phyloP scores from a whole-genome alignment of 352 stramenopile genomes.

The Plasmopara viticola region DNA sequence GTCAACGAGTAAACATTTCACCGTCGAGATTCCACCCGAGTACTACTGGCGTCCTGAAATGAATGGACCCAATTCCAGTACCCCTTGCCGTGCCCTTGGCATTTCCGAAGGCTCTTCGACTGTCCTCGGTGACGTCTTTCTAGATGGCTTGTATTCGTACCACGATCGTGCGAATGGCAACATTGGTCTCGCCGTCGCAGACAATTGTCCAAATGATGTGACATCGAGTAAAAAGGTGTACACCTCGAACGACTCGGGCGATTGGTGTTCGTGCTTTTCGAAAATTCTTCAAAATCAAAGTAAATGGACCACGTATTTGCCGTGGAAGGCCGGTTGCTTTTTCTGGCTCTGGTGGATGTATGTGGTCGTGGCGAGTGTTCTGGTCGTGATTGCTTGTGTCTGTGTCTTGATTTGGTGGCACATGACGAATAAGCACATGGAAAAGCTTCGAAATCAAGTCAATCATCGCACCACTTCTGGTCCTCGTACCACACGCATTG shows the following conservation, averaged over 20 bases:
- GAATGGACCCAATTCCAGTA: slow-evolving; percentile 50
- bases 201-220: slow-evolving; percentile 73
- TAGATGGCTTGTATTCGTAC: slow-evolving; percentile 75
- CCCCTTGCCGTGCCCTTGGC: slow-evolving; percentile 63
- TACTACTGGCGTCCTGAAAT: slow-evolving; percentile 82
- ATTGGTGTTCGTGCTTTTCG: slow-evolving; percentile 75
- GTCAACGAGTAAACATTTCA: slow-evolving; percentile 63
- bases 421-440: slow-evolving; percentile 34
- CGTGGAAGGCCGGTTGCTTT: slow-evolving; percentile 62
- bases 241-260: slow-evolving; percentile 28
- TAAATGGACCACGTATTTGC: slow-evolving; percentile 44
- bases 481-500: slow-evolving; percentile 20
- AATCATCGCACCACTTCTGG: slow-evolving; percentile 8
- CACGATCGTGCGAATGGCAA: slow-evolving; percentile 61
- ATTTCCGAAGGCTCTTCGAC: slow-evolving; percentile 65
- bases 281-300: slow-evolving; percentile 51
- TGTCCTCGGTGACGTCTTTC: slow-evolving; percentile 79
- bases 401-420: slow-evolving; percentile 61
- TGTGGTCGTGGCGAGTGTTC: slow-evolving; percentile 50
- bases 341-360: slow-evolving; percentile 88
- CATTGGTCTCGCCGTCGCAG: slow-evolving; percentile 59
- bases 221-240: slow-evolving; percentile 74
- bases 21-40: slow-evolving; percentile 70
- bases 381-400: slow-evolving; percentile 50
- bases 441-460: slow-evolving; percentile 33